Conservation (phyloP, 2,329 filamentous ascomycete genomes). For the Magnaporthiopsis rhizophila region DNA sequence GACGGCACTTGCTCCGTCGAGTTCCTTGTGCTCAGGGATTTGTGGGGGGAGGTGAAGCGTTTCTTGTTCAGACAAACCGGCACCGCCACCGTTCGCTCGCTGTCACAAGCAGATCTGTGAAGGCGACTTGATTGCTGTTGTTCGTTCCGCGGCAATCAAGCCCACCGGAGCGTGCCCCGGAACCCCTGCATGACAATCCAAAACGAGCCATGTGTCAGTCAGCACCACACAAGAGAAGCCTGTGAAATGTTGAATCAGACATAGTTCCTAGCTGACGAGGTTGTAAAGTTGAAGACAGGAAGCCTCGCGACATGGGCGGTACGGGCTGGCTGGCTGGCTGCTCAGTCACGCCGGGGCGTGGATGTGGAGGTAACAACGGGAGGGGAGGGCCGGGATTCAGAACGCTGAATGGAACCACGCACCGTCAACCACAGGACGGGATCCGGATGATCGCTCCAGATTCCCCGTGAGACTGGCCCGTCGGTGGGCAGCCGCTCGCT, state of each 20-base stretch:
- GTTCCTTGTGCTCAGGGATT: background rate
- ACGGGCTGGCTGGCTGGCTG: background rate
- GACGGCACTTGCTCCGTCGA: background rate
- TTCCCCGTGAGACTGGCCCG: background rate
- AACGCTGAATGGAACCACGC: background rate
- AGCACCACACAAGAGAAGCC: background rate
- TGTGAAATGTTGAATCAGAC: background rate
- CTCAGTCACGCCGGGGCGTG: no score
- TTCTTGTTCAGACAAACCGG: background rate
- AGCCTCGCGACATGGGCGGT: background rate
- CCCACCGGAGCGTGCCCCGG: background rate
- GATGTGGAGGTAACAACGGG: background rate
- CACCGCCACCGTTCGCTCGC: background rate
- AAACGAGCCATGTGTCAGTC: constrained; percentile 8
- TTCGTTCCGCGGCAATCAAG: background rate
- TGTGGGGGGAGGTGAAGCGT: background rate
- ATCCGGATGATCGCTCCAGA: background rate
- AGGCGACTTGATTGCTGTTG: background rate
- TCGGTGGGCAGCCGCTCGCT: no score
- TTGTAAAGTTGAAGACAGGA: background rate
- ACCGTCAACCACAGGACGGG: background rate
- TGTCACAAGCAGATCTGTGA: background rate
- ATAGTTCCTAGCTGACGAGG: no score
- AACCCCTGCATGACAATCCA: constrained; percentile 6
- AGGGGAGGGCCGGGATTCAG: background rate